Evolutionary conservation across 192 early-diverging fungal species (phyloP), one percentile per base, ranked within the genome.

Genomic region (Oehlia diaphana): DNA sequence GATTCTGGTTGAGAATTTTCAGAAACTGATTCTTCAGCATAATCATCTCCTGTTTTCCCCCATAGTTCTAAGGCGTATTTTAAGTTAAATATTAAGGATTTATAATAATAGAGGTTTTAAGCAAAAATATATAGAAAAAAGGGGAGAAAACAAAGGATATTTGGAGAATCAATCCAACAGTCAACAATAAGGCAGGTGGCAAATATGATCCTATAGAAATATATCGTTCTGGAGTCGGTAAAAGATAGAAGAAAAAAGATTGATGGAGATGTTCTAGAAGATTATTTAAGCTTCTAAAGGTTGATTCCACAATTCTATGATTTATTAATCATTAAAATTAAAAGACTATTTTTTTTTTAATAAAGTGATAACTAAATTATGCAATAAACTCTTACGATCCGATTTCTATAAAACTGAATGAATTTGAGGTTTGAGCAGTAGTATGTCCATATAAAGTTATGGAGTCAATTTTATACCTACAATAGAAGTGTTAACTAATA

Each of bases 211-310:
- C 92, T 64, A 99, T 93, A 2, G 96, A 96, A 42, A 97, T 92
- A 84, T 94, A 96, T 62, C 86, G 85, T 26, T 86, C 77, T 70
- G 92, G 91, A 16, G 90, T 87, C n/a, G 93, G 93, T 81, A 97
- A 88, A n/a, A 96, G 87, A 83, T 99, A 99, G 81, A 98, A 97
- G 87, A 96, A 99, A 85, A 95, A 99, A 53, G 96, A 94, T 82
- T 97, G 96, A 80, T 99, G 97, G 58, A 99, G 89, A 72, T 94
- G 91, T 82, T 99, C 97, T 63, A 99, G 87, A 63, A 99, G 79
- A 80, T 97, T 98, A 86, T 95, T 97, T 64, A 96, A 86, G 79
- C 92, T 94, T 76, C 95, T 92, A 79, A 96, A 83, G 2, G 92
- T 88, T 1, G 94, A 93, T 79, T 99, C 97, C 4, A 96, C 67